Base-by-base conservation (phyloP, 2,329 filamentous ascomycete species). In the Periconia digitata region DNA sequence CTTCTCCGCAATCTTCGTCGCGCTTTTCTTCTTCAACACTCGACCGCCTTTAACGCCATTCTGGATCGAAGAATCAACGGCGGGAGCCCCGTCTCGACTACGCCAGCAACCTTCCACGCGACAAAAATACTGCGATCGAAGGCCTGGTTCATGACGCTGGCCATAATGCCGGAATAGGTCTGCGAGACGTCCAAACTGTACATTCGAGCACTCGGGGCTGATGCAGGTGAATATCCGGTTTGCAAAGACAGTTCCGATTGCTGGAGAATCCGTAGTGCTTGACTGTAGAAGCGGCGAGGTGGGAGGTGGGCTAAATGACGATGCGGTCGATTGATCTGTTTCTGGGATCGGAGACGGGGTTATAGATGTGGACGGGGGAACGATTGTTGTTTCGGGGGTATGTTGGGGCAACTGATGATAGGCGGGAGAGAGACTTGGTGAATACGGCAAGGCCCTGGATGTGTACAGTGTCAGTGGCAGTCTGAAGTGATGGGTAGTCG, bases 141-240 rank as follows among this genome's bases (percentile, higher is more conserved):
- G 43, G 10, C 38, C 27, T 0, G 38, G 27, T 0, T 48, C 53
- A 39, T 70, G 67, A 0, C 45, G 32, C 16, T 63, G 60, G 0
- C 53, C 53, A 18, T 60, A 50, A 35, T 70, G 67, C 1, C 67
- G 56, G 5, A 63, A 58, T 17, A 70, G 58, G 40, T 70, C 67
- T 1, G 67, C 67, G 13, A 63, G 59, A 2, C 67, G 58, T 7
- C 60, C 60, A 29, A 69, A 70, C 1, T 43, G 54, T 3, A 58
- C 27, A 12, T 53, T 49, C 6, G 38, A 20, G 37, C 67, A 70
- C 0, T 40, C 20, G 8, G 49, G 8, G 2, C 57, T 42, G 2
- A 56, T 24, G 42, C 67, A 70, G n/a, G 51, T 50, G 47, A 68
- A 66, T 18, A 48, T 58, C 1, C 60, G 58, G 32, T 53, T 44